Base-by-base conservation (phyloP, 805 yeast genomes). In the Metahyphopichia silvanorum region DNA sequence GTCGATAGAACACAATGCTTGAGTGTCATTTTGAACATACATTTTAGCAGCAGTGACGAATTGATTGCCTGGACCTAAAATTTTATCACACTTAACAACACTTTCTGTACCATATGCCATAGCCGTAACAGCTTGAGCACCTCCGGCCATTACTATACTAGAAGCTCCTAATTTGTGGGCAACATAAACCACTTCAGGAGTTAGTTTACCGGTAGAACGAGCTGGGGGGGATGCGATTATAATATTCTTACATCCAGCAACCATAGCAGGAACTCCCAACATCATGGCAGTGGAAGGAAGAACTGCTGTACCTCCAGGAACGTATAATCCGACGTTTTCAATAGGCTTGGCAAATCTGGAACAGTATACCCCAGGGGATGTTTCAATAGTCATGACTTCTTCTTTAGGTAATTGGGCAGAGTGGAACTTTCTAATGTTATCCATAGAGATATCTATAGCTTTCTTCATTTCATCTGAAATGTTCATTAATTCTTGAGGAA, bases 11-110 rank as follows among this genome's bases (percentile, higher is more conserved):
- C 96, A 93, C 52, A 89, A 68, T 6, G 98, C 98, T 42, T 82
- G 82, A 1, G 96, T 85, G 55, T 93, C 98, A 53, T 93, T 94
- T 50, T 91, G 93, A 32, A 94, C 93, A 55, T 83, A 69, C 99
- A 93, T 93, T 71, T 93, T 93, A 26, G 98, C 99, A 26, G 98
- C 98, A 13, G 99, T 93, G 33, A 93, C 99, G 57, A 93, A 93
- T 67, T 93, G 99, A 66, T 93, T 93, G 39, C 99, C 99, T 16
- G 99, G 99, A 29, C 99, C 99, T 59, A 93, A 73, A 41, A 93
- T 89, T 73, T 93, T 93, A 63, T 93, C 97, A 54, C 91, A 91
- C 63, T 93, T 93, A 32, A 95, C 84, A 31, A 93, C 82, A 22
- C 85, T 66, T 48, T 86, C 87, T 10, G 98, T 93, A 55, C 99